A percentile compares a stretch with the other conserved stretches of the same genome.
phyloP scores from a whole-genome alignment of 805 yeast genomes.

The Isabelozyma heimii region DNA sequence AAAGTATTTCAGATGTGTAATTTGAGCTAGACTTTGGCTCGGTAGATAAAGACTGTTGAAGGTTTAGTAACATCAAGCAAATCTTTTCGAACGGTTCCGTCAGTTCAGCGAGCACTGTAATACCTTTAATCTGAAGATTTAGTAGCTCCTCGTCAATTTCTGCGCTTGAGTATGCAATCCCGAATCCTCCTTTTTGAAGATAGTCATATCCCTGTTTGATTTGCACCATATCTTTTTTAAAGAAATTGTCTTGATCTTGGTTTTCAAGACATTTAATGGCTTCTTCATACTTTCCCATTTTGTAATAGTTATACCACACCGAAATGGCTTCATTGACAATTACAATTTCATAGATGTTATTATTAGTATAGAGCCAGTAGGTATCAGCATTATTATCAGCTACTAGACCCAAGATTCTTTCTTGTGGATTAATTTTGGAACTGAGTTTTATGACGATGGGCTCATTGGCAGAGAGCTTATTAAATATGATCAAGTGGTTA shows the following conservation, averaged over 20 bases:
- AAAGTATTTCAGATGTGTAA: constrained; percentile 18
- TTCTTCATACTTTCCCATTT: constrained; percentile 53
- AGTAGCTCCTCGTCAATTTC: constrained; percentile 12
- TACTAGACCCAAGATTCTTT: constrained; percentile 22
- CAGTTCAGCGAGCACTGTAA: constrained; percentile 53
- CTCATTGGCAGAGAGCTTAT: constrained; percentile 21
- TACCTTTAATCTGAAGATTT: constrained; percentile 39
- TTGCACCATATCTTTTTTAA: constrained; percentile 27
- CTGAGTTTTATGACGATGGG: constrained; percentile 4
- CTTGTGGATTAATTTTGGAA: constrained; percentile 6
- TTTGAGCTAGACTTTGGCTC: background rate
- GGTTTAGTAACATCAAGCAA: constrained; percentile 47
- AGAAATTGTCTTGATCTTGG: constrained; percentile 8
- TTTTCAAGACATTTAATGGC: constrained; percentile 48
- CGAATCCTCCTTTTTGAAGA: constrained; percentile 33
- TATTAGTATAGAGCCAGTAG: constrained; percentile 70
- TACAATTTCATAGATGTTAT: constrained; percentile 67
- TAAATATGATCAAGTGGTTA: constrained; percentile 19
- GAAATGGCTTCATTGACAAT: constrained; percentile 67
- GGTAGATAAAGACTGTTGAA: constrained; percentile 3
- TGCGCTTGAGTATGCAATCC: constrained; percentile 17
- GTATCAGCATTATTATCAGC: constrained; percentile 43
- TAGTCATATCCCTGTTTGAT: constrained; percentile 38
- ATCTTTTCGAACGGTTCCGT: constrained; percentile 67
- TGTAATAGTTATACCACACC: constrained; percentile 60